Evolutionary conservation across 2,329 filamentous ascomycete species (phyloP).

Genomic region (Macrophomina tecta): DNA sequence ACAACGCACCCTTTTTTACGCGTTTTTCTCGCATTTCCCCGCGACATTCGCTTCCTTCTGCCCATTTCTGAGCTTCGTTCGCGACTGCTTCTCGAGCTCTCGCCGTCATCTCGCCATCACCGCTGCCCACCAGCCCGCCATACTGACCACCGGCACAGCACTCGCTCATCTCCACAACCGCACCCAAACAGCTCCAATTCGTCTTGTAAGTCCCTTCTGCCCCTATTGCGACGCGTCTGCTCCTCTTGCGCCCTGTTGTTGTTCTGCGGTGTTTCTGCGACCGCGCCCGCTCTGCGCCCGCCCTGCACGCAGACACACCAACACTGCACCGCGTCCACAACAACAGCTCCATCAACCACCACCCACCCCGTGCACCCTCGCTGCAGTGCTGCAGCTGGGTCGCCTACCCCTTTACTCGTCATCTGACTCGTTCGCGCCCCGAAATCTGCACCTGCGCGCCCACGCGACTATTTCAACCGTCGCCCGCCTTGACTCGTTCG

Average conservation of each 20-base stretch:
- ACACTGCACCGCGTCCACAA: constrained; percentile 1
- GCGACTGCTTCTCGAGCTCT: constrained; percentile 37
- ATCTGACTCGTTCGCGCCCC: constrained; percentile 8
- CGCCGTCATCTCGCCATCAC: constrained; percentile 24
- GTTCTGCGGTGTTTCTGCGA: constrained; percentile 27
- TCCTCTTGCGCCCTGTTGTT: constrained; percentile 14
- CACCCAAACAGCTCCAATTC: constrained; percentile 35
- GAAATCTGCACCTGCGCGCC: constrained; percentile 1
- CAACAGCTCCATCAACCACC: constrained; percentile 11
- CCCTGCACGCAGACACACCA: constrained; percentile 15
- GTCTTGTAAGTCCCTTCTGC: constrained; percentile 30
- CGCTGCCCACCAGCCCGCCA: constrained; percentile 4
- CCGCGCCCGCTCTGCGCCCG: constrained; percentile 27
- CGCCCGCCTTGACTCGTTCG: not conserved
- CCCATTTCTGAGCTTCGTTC: constrained; percentile 32
- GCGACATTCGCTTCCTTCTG: constrained; percentile 32
- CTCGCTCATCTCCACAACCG: constrained; percentile 13
- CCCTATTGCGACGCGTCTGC: constrained; percentile 20
- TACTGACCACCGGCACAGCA: constrained; percentile 16
- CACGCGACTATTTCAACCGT: constrained; percentile 26
- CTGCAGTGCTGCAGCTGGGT: constrained; percentile 11
- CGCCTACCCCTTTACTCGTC: constrained; percentile 4
- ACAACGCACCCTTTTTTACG: constrained; percentile 36
- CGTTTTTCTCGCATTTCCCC: constrained; percentile 31
- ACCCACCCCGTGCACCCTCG: not conserved